Base-by-base conservation (phyloP, 805 yeast genomes). In the Groenewaldozyma tartarivorans region DNA sequence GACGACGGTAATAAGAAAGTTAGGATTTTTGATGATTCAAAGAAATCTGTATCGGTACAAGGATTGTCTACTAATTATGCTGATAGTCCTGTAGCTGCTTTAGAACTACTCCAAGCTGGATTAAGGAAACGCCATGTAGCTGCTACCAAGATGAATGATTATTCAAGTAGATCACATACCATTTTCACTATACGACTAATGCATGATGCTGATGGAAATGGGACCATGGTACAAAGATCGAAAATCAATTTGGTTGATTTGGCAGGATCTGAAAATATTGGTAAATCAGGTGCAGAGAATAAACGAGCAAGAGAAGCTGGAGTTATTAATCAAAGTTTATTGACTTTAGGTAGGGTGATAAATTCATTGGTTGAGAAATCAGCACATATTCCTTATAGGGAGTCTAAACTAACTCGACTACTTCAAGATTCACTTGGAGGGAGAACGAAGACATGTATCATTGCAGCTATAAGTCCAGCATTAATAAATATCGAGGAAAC, bases 301-400 rank as follows among this genome's bases (percentile, higher is more conserved):
- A 81, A 77, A 55, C 69, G 95, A 34, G 96, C 95, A 0, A 78
- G 86, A 49, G 98, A 90, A 56, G 95, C 96, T 0, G 96, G 96
- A 0, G 76, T 85, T 16, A 88, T 88, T 38, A 90, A 90, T 60
- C 95, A 86, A 59, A 81, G 94, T 58, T 66, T 90, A 39, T 63
- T 90, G 29, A 80, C 96, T 0, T 67, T 90, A 33, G 97, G 97
- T 1, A 68, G 95, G 46, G 96, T 90, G 1, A 88, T 90, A 17
- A 87, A 81, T 56, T 69, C 77, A 1, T 60, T 81, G 16, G 83
- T 77, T 2, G 84, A 77, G 48, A 69, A 69, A 31, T 67, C 70
- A 16, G 61, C 71, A 2, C 95, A 85, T 57, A 75, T 90, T 22
- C 96, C 97, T 0, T 87, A 86, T 56, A 57, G 94, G 47, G 94